Base-by-base conservation (phyloP, 2,329 filamentous ascomycete species). In the Calycina marina region DNA sequence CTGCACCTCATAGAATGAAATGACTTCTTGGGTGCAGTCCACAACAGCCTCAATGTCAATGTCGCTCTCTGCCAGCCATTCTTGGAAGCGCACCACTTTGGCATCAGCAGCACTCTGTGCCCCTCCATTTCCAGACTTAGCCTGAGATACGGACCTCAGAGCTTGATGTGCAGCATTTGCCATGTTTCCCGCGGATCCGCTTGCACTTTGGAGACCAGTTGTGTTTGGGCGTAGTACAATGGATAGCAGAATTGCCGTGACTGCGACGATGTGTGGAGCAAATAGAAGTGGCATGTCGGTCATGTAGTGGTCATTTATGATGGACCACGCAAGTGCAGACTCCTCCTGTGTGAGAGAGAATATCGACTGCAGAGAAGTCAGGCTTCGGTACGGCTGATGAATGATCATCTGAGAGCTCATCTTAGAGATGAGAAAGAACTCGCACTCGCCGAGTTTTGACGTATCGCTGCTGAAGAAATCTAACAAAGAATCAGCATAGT, bases 391-490 rank as follows among this genome's bases (percentile, higher is more conserved):
- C 3, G 77, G 77, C 46, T 83, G 77, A 49, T 81, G 76, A 14
- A 80, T 60, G 46, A 82, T 81, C 45, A 83, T 62, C 40, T 79
- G 75, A n/a, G 73, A 77, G 46, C 69, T 74, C 63, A 83, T 70
- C 43, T 79, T 77, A 4, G 74, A 77, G 43, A 83, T 82, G 18
- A 83, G 58, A 30, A 68, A 73, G 50, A 83, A 83, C 49, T 83
- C 77, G 58, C 75, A 81, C 56, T 83, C 77, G 22, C 77, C 77
- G 8, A 83, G 64, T 45, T 77, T 77, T 14, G 72, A 71, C 16
- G 72, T 72, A 50, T 81, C 77, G 22, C 61, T 65, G 24, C 64
- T 63, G 38, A 75, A 69, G 42, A 72, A 69, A 41, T 77, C 73
- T 67, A 16, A 43, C 28, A 17, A 13, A 17, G 14, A 8, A 14